phyloP scores from a whole-genome alignment of 106 monocot genomes.

The Triglochin maritima region DNA sequence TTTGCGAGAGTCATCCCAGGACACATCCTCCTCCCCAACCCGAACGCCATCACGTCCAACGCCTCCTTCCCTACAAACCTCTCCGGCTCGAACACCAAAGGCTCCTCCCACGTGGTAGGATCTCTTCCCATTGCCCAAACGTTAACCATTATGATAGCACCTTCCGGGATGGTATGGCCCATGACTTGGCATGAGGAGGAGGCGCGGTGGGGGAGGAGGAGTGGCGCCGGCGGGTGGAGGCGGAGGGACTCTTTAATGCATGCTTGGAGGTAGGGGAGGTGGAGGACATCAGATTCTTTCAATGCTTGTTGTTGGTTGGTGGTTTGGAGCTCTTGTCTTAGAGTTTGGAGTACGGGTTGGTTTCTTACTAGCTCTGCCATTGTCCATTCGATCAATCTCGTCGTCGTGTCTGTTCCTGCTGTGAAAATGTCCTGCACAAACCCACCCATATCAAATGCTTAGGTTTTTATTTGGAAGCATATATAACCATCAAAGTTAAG shows the following conservation, averaged over 20 bases:
- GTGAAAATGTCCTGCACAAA: conserved; percentile 24
- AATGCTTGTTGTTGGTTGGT: not conserved
- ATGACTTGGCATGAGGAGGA: not conserved
- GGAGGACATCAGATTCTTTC: not conserved
- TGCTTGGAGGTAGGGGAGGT: conserved; percentile 8
- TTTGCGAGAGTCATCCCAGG: conserved; percentile 5
- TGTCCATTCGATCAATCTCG: conserved; percentile 17
- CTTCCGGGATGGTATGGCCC: conserved; percentile 9
- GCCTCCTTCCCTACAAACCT: conserved; percentile 12
- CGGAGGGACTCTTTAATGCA: conserved; percentile 19
- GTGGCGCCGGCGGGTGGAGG: conserved; percentile 12
- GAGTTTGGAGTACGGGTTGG: not conserved
- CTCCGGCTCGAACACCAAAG: conserved; percentile 9
- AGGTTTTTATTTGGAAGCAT: no score
- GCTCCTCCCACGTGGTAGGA: conserved; percentile 1
- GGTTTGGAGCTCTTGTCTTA: conserved; percentile 4
- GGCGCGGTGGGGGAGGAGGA: conserved; percentile 13
- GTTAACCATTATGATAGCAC: conserved; percentile 10
- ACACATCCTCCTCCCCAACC: conserved; percentile 18
- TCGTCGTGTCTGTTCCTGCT: conserved; percentile 20
- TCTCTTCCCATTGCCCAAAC: conserved; percentile 16
- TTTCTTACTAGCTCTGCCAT: conserved; percentile 34
- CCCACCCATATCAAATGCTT: not conserved
- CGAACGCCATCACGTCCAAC: conserved; percentile 13
- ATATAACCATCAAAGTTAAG: no score